phyloP scores from a whole-genome alignment of 2,329 filamentous ascomycete species.

The Coniochaeta hoffmannii region DNA sequence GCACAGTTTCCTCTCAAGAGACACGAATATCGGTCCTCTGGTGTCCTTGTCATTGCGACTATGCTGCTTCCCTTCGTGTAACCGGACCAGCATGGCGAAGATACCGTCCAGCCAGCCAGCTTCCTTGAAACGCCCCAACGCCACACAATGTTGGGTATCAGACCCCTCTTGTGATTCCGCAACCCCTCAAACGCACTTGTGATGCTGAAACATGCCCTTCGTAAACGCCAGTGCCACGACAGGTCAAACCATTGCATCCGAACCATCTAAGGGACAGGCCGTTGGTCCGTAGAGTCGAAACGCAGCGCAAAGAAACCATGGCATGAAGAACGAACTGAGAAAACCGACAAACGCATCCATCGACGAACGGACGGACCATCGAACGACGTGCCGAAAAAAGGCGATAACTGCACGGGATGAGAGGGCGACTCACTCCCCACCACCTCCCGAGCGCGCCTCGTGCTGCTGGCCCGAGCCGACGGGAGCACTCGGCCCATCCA shows the following conservation, averaged over 20 bases:
- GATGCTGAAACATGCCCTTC: neutral
- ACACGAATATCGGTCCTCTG: neutral
- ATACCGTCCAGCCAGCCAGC: neutral
- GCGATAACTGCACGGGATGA: neutral
- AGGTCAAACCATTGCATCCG: too few species aligned
- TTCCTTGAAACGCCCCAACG: neutral
- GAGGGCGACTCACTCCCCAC: neutral
- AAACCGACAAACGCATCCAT: too few species aligned
- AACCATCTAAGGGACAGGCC: too few species aligned
- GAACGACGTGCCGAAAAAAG: too few species aligned
- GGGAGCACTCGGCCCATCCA: constrained; percentile 42
- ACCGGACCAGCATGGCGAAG: neutral
- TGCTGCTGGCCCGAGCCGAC: constrained; percentile 3
- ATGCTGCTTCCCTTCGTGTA: neutral
- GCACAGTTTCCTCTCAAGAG: neutral
- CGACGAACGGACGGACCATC: too few species aligned
- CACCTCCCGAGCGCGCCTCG: neutral
- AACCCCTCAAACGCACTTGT: neutral
- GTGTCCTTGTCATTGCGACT: neutral
- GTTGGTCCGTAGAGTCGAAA: too few species aligned
- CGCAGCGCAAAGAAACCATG: too few species aligned
- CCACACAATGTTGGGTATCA: neutral
- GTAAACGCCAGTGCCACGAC: neutral
- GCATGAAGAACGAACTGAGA: too few species aligned
- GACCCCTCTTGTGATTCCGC: neutral